phyloP scores from a whole-genome alignment of 192 early-diverging fungal genomes.

The Coemansia sp. region DNA sequence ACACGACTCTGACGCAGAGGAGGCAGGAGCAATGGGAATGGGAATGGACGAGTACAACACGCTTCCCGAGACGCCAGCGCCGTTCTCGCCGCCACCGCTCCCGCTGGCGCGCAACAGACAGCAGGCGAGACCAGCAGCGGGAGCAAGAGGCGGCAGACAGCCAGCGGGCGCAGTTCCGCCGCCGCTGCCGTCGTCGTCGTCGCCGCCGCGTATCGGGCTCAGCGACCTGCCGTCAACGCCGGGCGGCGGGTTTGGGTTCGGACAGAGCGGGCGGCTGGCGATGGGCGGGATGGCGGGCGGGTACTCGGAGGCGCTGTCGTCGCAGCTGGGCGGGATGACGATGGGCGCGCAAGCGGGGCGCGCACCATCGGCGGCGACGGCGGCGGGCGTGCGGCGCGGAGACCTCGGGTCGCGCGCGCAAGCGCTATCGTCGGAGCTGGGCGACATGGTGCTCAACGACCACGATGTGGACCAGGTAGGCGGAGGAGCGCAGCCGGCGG shows the following conservation, averaged over 20 bases:
- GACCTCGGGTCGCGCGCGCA: constrained; percentile 43
- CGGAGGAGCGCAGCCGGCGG: constrained; percentile 16
- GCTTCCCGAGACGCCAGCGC: constrained; percentile 45
- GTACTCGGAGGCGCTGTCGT: constrained; percentile 42
- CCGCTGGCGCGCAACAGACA: constrained; percentile 12
- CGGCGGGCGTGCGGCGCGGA: constrained; percentile 26
- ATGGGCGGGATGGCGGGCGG: constrained; percentile 30
- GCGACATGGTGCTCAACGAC: constrained; percentile 13
- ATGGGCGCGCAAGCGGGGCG: constrained; percentile 17
- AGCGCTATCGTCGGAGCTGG: constrained; percentile 49
- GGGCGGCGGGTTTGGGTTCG: constrained; percentile 19
- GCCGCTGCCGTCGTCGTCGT: constrained; percentile 13
- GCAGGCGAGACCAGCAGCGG: constrained; percentile 9
- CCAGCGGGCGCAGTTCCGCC: constrained; percentile 4
- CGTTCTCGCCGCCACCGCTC: constrained; percentile 41
- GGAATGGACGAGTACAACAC: constrained; percentile 30
- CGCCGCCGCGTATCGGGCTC: constrained; percentile 44
- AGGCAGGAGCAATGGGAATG: constrained; percentile 2
- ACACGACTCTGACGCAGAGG: constrained; percentile 37
- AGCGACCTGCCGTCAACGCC: constrained; percentile 48
- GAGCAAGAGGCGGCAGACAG: not conserved
- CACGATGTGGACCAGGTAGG: not conserved
- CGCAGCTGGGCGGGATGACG: constrained; percentile 45
- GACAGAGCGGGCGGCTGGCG: constrained; percentile 22
- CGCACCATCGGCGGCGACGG: not conserved